Percentiles rank a stretch among this genome's conserved stretches.
These are phyloP conservation scores for Mallotus repandus DNA, from an alignment of 441 rosid species.

Conservation along the genomic window DNA sequence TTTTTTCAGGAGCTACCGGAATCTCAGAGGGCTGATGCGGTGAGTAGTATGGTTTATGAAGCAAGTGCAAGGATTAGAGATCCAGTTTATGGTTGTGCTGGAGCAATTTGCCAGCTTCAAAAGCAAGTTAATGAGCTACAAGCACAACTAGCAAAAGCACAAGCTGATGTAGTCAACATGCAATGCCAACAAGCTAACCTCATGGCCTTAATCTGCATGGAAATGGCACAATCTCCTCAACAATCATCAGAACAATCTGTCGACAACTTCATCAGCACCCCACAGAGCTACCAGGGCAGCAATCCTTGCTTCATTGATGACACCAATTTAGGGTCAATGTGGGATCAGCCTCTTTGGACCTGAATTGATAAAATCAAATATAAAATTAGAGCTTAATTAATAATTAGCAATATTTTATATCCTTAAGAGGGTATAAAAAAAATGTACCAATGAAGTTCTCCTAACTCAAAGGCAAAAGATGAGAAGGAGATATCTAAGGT, in stretches of 20 bases:
- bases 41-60: slow-evolving; percentile 73
- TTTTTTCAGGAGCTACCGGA: slow-evolving; percentile 60
- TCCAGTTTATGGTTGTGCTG: slow-evolving; percentile 69
- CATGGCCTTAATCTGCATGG: slow-evolving; percentile 49
- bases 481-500: slow-evolving; percentile 45
- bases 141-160: slow-evolving; percentile 60
- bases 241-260: slow-evolving; percentile 34
- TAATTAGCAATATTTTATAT: neutral
- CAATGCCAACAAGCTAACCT: slow-evolving; percentile 57
- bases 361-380: slow-evolving; percentile 23
- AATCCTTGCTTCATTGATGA: slow-evolving; percentile 53
- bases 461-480: slow-evolving; percentile 32
- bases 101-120: slow-evolving; percentile 55
- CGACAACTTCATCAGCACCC: slow-evolving; percentile 44
- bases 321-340: slow-evolving; percentile 37
- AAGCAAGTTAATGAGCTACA: slow-evolving; percentile 61
- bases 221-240: slow-evolving; percentile 39
- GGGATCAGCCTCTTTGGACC: slow-evolving; percentile 76
- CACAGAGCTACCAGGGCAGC: slow-evolving; percentile 41
- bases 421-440: neutral
- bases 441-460: slow-evolving; percentile 35
- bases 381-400: neutral
- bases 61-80: slow-evolving; percentile 60
- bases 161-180: slow-evolving; percentile 51
- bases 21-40: slow-evolving; percentile 60